These are phyloP conservation scores for Gaeumannomyces tritici DNA, from an alignment of 2,329 filamentous ascomycete species.

Conservation along the genomic window DNA sequence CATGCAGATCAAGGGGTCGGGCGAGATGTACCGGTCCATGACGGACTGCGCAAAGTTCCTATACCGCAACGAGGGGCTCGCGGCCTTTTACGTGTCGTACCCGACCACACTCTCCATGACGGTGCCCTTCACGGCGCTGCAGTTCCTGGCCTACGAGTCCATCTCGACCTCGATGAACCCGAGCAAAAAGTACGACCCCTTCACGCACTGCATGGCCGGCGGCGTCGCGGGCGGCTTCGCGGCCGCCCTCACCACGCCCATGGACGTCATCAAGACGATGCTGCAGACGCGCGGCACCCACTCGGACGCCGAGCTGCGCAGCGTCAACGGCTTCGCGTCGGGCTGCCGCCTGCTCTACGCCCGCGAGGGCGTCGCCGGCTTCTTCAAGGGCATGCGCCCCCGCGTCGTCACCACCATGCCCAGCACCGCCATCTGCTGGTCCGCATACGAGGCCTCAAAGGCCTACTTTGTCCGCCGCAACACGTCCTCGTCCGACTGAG, in stretches of 20 bases:
- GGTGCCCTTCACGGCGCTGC: slow-evolving; percentile 90
- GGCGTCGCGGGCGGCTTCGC: slow-evolving; percentile 89
- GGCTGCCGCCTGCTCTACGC: slow-evolving; percentile 74
- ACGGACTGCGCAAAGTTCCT: slow-evolving; percentile 79
- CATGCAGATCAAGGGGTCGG: slow-evolving; percentile 97
- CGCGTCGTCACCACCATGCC: slow-evolving; percentile 95
- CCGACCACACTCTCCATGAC: slow-evolving; percentile 98
- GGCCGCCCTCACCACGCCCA: slow-evolving; percentile 85
- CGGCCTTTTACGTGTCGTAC: slow-evolving; percentile 96
- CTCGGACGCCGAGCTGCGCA: slow-evolving; percentile 68
- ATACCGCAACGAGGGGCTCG: slow-evolving; percentile 77
- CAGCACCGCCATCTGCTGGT: slow-evolving; percentile 99
- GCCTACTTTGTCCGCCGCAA: slow-evolving; percentile 45
- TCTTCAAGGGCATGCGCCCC: slow-evolving; percentile 87
- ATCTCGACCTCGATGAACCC: slow-evolving; percentile 92
- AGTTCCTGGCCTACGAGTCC: slow-evolving; percentile 97
- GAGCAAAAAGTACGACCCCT: slow-evolving; percentile 73
- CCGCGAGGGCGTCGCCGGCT: slow-evolving; percentile 76
- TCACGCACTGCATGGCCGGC: slow-evolving; percentile 88
- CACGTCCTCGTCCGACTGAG: neutral
- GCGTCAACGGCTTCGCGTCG: slow-evolving; percentile 71
- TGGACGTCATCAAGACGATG: slow-evolving; percentile 98
- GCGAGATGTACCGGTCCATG: slow-evolving; percentile 75
- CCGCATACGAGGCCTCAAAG: slow-evolving; percentile 60
- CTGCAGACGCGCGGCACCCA: slow-evolving; percentile 84